Conservation (phyloP, 2,329 filamentous ascomycete genomes). For the Fusarium liriodendri region DNA sequence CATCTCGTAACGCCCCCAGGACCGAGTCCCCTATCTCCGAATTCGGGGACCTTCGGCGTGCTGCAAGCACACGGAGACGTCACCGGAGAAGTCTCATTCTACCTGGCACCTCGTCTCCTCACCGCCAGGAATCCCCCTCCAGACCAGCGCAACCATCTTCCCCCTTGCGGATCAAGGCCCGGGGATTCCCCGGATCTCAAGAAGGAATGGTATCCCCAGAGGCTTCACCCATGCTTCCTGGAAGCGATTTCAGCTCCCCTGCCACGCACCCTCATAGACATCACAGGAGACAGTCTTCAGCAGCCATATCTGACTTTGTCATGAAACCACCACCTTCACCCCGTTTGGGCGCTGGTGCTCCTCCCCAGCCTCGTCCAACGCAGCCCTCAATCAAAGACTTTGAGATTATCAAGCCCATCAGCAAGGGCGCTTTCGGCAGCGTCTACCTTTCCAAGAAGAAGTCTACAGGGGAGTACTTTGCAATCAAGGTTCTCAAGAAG, state of each 20-base stretch:
- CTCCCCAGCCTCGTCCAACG: slow-evolving; percentile 87
- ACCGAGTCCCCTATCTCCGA: slow-evolving; percentile 94
- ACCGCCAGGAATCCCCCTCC: slow-evolving; percentile 89
- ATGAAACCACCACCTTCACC: slow-evolving; percentile 84
- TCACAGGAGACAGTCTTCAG: slow-evolving; percentile 91
- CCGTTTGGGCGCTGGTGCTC: slow-evolving; percentile 78
- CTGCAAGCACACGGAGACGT: slow-evolving; percentile 82
- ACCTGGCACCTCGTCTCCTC: slow-evolving; percentile 80
- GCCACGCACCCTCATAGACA: slow-evolving; percentile 70
- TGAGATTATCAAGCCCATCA: slow-evolving; percentile 99
- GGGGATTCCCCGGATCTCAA: slow-evolving; percentile 67
- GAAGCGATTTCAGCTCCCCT: slow-evolving; percentile 84
- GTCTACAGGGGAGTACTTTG: slow-evolving; percentile 97
- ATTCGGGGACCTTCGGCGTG: slow-evolving; percentile 78
- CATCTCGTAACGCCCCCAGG: slow-evolving; percentile 74
- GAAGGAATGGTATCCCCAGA: slow-evolving; percentile 85
- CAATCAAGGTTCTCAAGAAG: slow-evolving; percentile 98
- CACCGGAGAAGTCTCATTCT: slow-evolving; percentile 90
- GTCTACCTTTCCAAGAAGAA: slow-evolving; percentile 99
- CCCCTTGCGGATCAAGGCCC: slow-evolving; percentile 88
- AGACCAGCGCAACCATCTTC: slow-evolving; percentile 83
- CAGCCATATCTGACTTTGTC: slow-evolving; percentile 78
- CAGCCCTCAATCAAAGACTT: slow-evolving; percentile 99
- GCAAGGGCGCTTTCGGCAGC: slow-evolving; percentile 97
- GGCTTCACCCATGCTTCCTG: slow-evolving; percentile 86